Evolutionary conservation across 768 basidiomycete species (phyloP), one percentile per base, ranked within the genome.

Genomic region (Hortiboletus campestris): DNA sequence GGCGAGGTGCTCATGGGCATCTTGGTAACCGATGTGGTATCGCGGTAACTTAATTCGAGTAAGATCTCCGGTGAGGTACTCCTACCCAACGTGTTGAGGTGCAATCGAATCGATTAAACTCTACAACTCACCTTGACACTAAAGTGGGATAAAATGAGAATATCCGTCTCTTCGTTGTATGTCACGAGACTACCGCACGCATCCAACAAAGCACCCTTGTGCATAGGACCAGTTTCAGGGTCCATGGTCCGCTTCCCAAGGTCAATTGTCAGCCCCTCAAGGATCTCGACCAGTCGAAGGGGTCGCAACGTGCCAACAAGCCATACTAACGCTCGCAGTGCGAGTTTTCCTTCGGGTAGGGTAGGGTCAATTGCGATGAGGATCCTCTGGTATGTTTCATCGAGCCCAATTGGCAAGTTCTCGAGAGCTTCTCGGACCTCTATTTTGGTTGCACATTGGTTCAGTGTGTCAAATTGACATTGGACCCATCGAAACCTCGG

Each of bases 401-500:
- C 50, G 25, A 67, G 62, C 12, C 59, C 65, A 17, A 25, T 38
- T 0, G 65, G 62, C 6, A 64, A 41, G 36, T 49, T 56, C 6
- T 61, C 40, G 13, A 66, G 62, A 16, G 63, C 54, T 29, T 53
- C 35, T 17, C 59, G 41, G 12, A 66, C 39, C 9, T 63, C 58
- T 17, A 31, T 12, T 32, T 9, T 44, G 0, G 59, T 50, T 35
- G 49, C 22, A 29, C 65, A 66, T 39, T 44, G 48, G 7, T 51
- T 46, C 5, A 67, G 31, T 0, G 54, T 40, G 40, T 66, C 53
- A 4, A 66, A 49, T 4, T 66, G 65, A 32, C 65, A 66, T 5
- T 67, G 51, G 3, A 64, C 59, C 65, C 65, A 66, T 0, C 60
- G 63, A 40, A 67, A 64, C 65, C 65, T 64, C 36, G 19, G 6